Percentiles rank a stretch among this genome's conserved stretches.
Evolutionary conservation across 1,139 yeast genomes (phyloP).

Genomic region (Debaryomyces subglobosus): DNA sequence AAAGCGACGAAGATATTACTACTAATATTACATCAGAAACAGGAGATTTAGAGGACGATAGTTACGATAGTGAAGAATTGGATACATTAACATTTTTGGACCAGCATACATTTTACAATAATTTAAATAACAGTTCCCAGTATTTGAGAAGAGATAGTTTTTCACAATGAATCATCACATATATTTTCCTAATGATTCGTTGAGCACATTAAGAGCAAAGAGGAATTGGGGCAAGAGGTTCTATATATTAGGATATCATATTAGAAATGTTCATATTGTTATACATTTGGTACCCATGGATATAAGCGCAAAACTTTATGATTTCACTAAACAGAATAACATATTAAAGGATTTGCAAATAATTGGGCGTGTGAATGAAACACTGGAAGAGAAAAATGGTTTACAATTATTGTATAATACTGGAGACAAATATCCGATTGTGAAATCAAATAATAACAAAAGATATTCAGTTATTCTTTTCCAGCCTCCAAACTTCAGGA

Average conservation of each 20-base stretch:
- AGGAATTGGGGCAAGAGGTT: constrained; percentile 9
- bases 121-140: constrained; percentile 46
- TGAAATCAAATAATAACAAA: background rate
- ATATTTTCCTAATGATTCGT: constrained; percentile 41
- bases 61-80: constrained; percentile 11
- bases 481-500: constrained; percentile 71
- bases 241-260: constrained; percentile 32
- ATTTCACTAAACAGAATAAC: background rate
- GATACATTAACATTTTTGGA: constrained; percentile 18
- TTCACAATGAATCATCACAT: constrained; percentile 33
- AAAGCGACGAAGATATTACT: background rate
- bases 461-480: constrained; percentile 54
- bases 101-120: constrained; percentile 34
- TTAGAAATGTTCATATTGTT: constrained; percentile 28
- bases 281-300: constrained; percentile 20
- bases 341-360: constrained; percentile 19
- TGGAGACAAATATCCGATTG: constrained; percentile 12
- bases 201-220: constrained; percentile 13
- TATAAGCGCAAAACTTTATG: background rate
- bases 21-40: background rate
- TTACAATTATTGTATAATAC: constrained; percentile 14
- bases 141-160: constrained; percentile 48
- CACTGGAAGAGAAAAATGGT: constrained; percentile 8
- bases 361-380: constrained; percentile 24
- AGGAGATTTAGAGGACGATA: constrained; percentile 6